These are phyloP conservation scores for Ogataea haglerorum DNA, from an alignment of 805 yeast genomes.

Conservation along the genomic window DNA sequence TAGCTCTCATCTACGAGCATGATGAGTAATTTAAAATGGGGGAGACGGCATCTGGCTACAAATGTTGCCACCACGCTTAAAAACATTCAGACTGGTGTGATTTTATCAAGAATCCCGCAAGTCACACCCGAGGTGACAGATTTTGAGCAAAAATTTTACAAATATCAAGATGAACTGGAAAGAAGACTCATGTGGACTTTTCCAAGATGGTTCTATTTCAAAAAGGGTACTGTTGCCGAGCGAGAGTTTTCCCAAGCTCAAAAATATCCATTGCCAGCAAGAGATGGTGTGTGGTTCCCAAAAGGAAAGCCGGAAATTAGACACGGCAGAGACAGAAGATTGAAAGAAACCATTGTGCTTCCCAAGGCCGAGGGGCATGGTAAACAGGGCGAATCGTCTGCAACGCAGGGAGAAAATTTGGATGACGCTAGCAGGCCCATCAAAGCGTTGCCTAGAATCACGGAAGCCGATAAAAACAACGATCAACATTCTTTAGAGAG, in stretches of 20 bases:
- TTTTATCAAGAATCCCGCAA: constrained; percentile 79
- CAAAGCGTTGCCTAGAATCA: constrained; percentile 63
- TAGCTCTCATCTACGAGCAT: too few relatives aligned
- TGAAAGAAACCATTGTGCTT: constrained; percentile 71
- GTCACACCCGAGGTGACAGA: constrained; percentile 72
- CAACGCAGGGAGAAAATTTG: constrained; percentile 28
- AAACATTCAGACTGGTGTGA: constrained; percentile 45
- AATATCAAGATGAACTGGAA: constrained; percentile 83
- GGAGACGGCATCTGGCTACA: constrained; percentile 12
- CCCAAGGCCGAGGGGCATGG: constrained; percentile 52
- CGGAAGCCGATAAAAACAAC: constrained; percentile 67
- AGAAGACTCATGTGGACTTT: constrained; percentile 96
- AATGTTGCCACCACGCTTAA: neutral
- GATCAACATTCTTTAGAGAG: constrained; percentile 75
- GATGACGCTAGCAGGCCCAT: constrained; percentile 68
- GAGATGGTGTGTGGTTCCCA: constrained; percentile 75
- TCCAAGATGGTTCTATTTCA: constrained; percentile 89
- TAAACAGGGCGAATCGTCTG: constrained; percentile 20
- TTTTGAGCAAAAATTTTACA: constrained; percentile 72
- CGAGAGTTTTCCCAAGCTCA: constrained; percentile 75
- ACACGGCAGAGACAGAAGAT: constrained; percentile 84
- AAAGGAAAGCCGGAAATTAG: constrained; percentile 82
- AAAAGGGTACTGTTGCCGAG: constrained; percentile 85
- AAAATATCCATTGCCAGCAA: constrained; percentile 66
- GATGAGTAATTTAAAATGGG: constrained; percentile 5